phyloP scores from a whole-genome alignment of 805 yeast species.

The Cyberlindnera americana region DNA sequence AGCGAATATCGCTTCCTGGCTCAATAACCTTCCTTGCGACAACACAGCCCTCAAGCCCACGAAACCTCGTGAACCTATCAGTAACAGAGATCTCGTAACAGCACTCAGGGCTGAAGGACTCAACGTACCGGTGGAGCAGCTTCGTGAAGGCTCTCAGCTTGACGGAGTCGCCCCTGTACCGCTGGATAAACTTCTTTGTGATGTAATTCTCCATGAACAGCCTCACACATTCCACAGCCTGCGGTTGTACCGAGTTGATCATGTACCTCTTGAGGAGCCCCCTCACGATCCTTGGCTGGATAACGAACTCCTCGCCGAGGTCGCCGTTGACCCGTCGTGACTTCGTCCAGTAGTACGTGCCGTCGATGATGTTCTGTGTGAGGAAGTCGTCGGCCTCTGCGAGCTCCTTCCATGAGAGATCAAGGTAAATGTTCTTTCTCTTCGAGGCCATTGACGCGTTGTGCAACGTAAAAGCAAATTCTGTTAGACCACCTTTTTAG shows the following conservation, averaged over 20 bases:
- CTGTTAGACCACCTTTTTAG: too few species aligned
- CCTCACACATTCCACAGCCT: slow-evolving; percentile 21
- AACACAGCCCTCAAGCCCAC: slow-evolving; percentile 32
- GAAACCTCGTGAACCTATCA: slow-evolving; percentile 33
- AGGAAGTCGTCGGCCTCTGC: slow-evolving; percentile 30
- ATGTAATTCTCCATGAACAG: slow-evolving; percentile 26
- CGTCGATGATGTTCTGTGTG: slow-evolving; percentile 28
- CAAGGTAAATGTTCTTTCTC: background rate
- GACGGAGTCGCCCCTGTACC: slow-evolving; percentile 20
- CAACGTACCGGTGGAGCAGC: slow-evolving; percentile 36
- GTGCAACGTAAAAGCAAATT: too few species aligned
- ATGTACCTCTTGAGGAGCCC: slow-evolving; percentile 13
- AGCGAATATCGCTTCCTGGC: slow-evolving; percentile 32
- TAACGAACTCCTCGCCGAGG: background rate
- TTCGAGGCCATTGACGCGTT: background rate
- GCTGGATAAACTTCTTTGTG: slow-evolving; percentile 26
- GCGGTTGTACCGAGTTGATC: slow-evolving; percentile 13
- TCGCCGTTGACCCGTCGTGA: slow-evolving; percentile 21
- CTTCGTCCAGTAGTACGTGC: slow-evolving; percentile 25
- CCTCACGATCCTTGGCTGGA: slow-evolving; percentile 7
- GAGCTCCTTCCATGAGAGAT: slow-evolving; percentile 24
- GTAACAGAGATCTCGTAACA: slow-evolving; percentile 42
- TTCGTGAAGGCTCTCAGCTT: slow-evolving; percentile 31
- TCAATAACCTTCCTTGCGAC: slow-evolving; percentile 32
- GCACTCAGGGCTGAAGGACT: slow-evolving; percentile 33